Base-by-base conservation (phyloP, 306 rosid species). In the Quercus rubra region DNA sequence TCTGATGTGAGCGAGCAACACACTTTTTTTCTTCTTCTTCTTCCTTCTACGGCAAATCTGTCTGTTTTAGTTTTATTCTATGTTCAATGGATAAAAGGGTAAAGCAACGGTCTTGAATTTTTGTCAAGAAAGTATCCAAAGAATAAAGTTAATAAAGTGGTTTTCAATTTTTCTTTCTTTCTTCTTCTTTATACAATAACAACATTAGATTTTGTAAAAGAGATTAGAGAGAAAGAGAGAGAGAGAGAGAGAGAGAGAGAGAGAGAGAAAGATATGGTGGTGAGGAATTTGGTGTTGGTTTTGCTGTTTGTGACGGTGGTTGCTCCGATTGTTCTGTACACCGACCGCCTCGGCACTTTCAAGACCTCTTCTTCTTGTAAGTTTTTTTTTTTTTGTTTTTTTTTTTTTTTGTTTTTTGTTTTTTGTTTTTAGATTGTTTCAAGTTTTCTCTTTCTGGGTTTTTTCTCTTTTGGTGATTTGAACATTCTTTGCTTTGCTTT, bases 321-420 rank as follows among this genome's bases (percentile, higher is more conserved):
- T 84, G 91, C 99, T 90, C 99, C 99, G 35, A 89, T 96, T 88
- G 73, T 88, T 51, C 89, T 93, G 31, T 96, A 93, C 83, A 89
- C 97, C 66, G 96, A 93, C 86, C 99, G 94, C 58, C 90, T 96
- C 63, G 85, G 91, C 75, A 83, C 92, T 71, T 76, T 76, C 73
- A 85, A 86, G 19, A 30, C 89, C 11, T 81, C 91, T 2, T 83
- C 96, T 30, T 83, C 96, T 30, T 68, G 99, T 96, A 80, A 89
- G 98, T 83, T 49, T 46, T 18, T 13, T 17, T 54, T 20, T 70
- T 35, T 21, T 2, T n/a, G n/a, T n/a, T n/a, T n/a, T n/a, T n/a
- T n/a, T 23, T 23, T 23, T 23, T 23, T 23, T 30, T 30, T 30
- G 4, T 46, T 18, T 18, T 17, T 52, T 21, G n/a, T n/a, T 17